phyloP scores from a whole-genome alignment of 805 yeast genomes.

The Candida sphagnicola region DNA sequence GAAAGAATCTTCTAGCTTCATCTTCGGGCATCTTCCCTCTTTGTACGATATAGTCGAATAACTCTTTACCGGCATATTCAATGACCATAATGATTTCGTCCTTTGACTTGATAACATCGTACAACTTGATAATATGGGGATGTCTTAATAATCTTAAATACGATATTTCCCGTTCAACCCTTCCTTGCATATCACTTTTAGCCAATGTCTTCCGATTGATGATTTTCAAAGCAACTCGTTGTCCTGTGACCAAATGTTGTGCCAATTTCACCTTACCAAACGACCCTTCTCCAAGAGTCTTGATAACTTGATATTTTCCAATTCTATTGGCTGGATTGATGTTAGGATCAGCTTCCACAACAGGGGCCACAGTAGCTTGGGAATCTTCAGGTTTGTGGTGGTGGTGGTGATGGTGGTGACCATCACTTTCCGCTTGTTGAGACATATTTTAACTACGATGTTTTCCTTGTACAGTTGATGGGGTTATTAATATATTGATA shows the following conservation, averaged over 20 bases:
- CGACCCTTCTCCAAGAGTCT: constrained; percentile 93
- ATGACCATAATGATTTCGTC: constrained; percentile 97
- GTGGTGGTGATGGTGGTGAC: constrained; percentile 9
- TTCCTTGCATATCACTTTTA: constrained; percentile 94
- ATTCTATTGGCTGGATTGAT: constrained; percentile 48
- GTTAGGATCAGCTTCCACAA: constrained; percentile 16
- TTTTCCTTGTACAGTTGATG: too few relatives aligned
- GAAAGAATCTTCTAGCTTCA: constrained; percentile 91
- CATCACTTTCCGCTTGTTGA: constrained; percentile 3
- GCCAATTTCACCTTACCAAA: constrained; percentile 95
- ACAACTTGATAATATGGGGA: constrained; percentile 92
- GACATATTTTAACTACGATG: too few relatives aligned
- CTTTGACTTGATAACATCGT: constrained; percentile 91
- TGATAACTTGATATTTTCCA: constrained; percentile 90
- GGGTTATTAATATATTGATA: not conserved
- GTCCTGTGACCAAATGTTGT: constrained; percentile 85
- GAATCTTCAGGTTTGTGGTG: constrained; percentile 7
- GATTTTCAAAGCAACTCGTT: constrained; percentile 87
- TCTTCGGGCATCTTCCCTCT: constrained; percentile 88
- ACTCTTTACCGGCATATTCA: constrained; percentile 94
- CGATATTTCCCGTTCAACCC: constrained; percentile 91
- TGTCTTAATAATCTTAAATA: constrained; percentile 85
- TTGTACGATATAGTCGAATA: constrained; percentile 93
- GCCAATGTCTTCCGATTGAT: constrained; percentile 90
- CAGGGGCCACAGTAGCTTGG: constrained; percentile 3